A percentile compares a stretch with the other conserved stretches of the same genome.
Evolutionary conservation across 1,284 basidiomycete species (phyloP).

Genomic region (Leccinum solheimii): DNA sequence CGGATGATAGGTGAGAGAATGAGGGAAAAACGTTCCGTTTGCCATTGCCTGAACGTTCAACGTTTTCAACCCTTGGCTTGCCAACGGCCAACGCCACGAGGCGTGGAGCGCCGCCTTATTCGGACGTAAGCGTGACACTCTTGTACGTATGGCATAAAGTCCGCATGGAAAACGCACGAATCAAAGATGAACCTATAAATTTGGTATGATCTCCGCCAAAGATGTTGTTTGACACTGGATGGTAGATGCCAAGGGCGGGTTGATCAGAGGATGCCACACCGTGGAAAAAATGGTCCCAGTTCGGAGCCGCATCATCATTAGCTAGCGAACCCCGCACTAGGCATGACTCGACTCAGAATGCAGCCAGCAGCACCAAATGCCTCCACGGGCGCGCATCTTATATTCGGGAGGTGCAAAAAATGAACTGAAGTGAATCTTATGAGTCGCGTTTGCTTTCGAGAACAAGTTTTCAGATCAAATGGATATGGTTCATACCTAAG

Average conservation of each 20-base stretch:
- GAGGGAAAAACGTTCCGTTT: constrained; percentile 14
- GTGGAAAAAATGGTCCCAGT: not conserved
- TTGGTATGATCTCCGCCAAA: constrained; percentile 1
- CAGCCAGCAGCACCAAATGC: not conserved
- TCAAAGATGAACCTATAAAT: too few relatives aligned
- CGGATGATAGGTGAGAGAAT: not conserved
- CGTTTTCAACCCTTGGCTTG: constrained; percentile 2
- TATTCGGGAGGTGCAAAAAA: not conserved
- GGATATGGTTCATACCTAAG: constrained; percentile 14
- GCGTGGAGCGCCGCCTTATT: constrained; percentile 4
- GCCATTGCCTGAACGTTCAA: not conserved
- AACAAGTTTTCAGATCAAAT: not conserved
- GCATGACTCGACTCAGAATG: constrained; percentile 1
- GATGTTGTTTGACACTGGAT: not conserved
- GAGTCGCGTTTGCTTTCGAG: not conserved
- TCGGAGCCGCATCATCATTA: not conserved
- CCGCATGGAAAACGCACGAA: constrained; percentile 3
- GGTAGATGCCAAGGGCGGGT: constrained; percentile 13
- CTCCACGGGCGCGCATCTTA: not conserved
- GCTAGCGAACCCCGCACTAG: not conserved
- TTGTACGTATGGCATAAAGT: not conserved
- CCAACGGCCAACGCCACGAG: constrained; percentile 30
- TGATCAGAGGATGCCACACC: not conserved
- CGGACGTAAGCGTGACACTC: not conserved
- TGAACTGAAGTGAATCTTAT: not conserved